Evolutionary conservation across 2,329 filamentous ascomycete genomes (phyloP).

Genomic region (Cytospora paraplurivora): DNA sequence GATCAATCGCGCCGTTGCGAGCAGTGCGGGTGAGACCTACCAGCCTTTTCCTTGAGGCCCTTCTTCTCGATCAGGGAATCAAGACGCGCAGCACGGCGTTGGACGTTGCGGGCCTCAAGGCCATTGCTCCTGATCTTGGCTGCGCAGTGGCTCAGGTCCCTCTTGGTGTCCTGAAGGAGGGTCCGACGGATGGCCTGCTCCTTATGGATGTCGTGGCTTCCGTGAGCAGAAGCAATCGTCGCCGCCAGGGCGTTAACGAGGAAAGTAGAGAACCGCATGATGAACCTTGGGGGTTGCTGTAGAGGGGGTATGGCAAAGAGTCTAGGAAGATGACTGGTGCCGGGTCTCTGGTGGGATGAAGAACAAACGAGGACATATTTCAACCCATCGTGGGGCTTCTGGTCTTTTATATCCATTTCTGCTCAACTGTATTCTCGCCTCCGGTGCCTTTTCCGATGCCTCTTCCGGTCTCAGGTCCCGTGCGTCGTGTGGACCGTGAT

Average conservation of each 20-base stretch:
- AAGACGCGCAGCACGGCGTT: slow-evolving; percentile 40
- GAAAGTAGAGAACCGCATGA: slow-evolving; percentile 35
- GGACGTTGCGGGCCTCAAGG: slow-evolving; percentile 40
- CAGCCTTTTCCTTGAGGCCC: slow-evolving; percentile 32
- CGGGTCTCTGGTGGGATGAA: slow-evolving; percentile 11
- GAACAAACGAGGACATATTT: neutral
- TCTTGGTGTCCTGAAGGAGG: slow-evolving; percentile 39
- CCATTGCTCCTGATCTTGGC: slow-evolving; percentile 44
- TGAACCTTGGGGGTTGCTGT: slow-evolving; percentile 2
- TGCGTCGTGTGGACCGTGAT: neutral
- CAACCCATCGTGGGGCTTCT: neutral
- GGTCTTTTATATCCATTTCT: slow-evolving; percentile 14
- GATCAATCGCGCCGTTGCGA: neutral
- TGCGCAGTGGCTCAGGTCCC: slow-evolving; percentile 43
- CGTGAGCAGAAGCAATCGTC: slow-evolving; percentile 39
- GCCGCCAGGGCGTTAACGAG: slow-evolving; percentile 32
- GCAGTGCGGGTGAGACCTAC: neutral
- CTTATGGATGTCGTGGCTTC: slow-evolving; percentile 44
- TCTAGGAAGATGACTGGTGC: slow-evolving; percentile 8
- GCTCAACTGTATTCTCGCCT: neutral
- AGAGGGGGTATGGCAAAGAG: slow-evolving; percentile 3
- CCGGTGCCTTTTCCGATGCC: no score
- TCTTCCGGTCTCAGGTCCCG: neutral
- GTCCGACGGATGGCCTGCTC: slow-evolving; percentile 45
- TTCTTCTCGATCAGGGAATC: slow-evolving; percentile 38